Evolutionary conservation across 345 rosid species (phyloP).

Genomic region (Mercurialis annua): DNA sequence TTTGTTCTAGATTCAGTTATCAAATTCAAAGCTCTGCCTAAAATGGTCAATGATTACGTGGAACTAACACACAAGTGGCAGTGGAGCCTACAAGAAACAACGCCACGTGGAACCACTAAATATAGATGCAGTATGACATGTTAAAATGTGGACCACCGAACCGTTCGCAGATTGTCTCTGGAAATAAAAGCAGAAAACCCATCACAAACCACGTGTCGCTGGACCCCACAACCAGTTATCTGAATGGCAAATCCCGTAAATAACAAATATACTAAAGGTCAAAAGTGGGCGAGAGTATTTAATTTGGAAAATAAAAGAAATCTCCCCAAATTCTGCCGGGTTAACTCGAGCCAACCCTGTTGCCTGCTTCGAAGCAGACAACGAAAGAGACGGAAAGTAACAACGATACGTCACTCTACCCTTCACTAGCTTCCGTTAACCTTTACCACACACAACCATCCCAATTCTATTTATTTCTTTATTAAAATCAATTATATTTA

Average conservation of each 20-base stretch:
- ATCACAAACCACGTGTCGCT: conserved; percentile 24
- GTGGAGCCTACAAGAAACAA: conserved; percentile 5
- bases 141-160: conserved; percentile 16
- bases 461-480: too few species aligned
- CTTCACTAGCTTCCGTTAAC: conserved; percentile 22
- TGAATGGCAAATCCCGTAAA: conserved; percentile 27
- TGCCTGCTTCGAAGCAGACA: conserved; percentile 70
- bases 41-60: too few species aligned
- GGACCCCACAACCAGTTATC: conserved; percentile 18
- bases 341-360: conserved; percentile 52
- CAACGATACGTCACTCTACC: conserved; percentile 33
- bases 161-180: conserved; percentile 5
- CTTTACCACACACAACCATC: conserved; percentile 33
- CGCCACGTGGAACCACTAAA: conserved; percentile 29
- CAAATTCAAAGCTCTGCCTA: too few species aligned
- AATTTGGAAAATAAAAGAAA: not conserved
- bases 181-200: conserved; percentile 17
- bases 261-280: conserved; percentile 4
- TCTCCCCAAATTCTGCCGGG: conserved; percentile 45
- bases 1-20: too few species aligned
- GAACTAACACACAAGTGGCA: too few species aligned
- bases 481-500: too few species aligned
- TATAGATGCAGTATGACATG: conserved; percentile 29
- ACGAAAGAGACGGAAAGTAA: conserved; percentile 45
- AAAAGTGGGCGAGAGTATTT: not conserved